Conservation (phyloP, 768 basidiomycete genomes). For the Lenzites betulinus region DNA sequence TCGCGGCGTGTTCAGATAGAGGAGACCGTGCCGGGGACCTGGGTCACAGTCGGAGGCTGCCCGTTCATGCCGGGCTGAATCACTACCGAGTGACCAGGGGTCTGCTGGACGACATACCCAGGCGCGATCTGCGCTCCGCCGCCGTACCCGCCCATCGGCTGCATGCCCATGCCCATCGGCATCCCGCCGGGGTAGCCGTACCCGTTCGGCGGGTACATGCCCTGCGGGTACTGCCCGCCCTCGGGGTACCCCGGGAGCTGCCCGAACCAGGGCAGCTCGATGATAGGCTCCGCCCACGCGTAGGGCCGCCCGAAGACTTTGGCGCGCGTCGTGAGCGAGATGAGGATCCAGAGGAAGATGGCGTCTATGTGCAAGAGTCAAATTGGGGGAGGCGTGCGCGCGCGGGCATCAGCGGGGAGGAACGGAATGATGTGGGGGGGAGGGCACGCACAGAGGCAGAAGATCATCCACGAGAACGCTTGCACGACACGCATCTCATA, state of each 20-base stretch:
- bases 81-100: constrained; percentile 63
- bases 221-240: constrained; percentile 13
- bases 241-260: constrained; percentile 61
- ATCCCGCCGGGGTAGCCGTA: constrained; percentile 26
- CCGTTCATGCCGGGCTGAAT: constrained; percentile 70
- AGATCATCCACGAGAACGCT: constrained; percentile 77
- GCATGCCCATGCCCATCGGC: constrained; percentile 16
- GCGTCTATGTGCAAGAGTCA: constrained; percentile 36
- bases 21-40: constrained; percentile 47
- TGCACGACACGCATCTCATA: constrained; percentile 81
- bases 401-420: not conserved
- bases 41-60: constrained; percentile 59
- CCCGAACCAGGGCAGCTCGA: constrained; percentile 77
- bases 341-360: constrained; percentile 55
- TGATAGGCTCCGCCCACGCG: constrained; percentile 59
- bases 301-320: constrained; percentile 52
- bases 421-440: not conserved
- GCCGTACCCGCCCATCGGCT: constrained; percentile 21
- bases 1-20: constrained; percentile 12
- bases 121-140: constrained; percentile 33
- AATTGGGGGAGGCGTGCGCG: not conserved
- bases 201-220: constrained; percentile 13
- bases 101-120: constrained; percentile 47
- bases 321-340: constrained; percentile 57
- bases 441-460: constrained; percentile 47